Conservation (phyloP, 208 protist genomes). For the Acanthamoeba quina region DNA sequence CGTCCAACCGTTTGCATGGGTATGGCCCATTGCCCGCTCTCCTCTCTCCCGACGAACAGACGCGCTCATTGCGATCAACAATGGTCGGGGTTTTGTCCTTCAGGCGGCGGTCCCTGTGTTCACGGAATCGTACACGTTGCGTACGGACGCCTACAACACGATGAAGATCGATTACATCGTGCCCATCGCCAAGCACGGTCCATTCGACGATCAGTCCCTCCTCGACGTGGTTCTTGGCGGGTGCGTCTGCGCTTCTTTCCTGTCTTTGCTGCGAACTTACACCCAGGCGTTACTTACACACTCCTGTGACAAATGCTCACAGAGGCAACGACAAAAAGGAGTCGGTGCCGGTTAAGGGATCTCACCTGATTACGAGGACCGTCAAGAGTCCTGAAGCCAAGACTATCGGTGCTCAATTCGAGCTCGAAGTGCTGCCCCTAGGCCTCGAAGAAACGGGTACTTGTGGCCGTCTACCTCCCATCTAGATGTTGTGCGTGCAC, state of each 20-base stretch:
- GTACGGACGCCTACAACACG: neutral
- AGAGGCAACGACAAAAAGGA: neutral
- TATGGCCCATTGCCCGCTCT: neutral
- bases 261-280: neutral
- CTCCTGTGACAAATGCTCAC: neutral
- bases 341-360: neutral
- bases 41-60: neutral
- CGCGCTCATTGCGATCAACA: too few relatives aligned
- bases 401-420: neutral
- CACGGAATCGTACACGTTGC: neutral
- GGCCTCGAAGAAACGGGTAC: neutral
- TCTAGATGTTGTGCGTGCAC: neutral
- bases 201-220: slow-evolving; percentile 9
- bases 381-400: neutral
- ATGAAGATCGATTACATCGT: slow-evolving; percentile 35
- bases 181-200: neutral
- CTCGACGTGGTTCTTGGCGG: neutral
- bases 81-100: neutral
- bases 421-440: neutral
- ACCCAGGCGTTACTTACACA: neutral
- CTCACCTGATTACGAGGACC: neutral
- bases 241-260: neutral
- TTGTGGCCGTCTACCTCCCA: neutral
- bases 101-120: neutral
- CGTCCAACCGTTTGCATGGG: slow-evolving; percentile 16